These are phyloP conservation scores for Rosa lucieae DNA, from an alignment of 306 rosid genomes.

Conservation along the genomic window DNA sequence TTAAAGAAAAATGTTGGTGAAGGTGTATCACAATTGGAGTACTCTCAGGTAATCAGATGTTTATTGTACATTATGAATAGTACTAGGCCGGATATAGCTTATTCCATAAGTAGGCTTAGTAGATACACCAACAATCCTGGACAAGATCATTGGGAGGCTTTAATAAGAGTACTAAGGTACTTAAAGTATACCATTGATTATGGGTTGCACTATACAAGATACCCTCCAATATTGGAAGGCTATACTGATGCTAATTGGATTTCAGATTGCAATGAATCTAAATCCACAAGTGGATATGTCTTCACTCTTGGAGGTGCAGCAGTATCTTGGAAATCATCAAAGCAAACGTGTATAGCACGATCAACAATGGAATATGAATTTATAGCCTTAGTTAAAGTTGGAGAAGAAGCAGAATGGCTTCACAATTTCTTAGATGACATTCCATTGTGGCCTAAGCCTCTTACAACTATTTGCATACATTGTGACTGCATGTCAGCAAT, in stretches of 20 bases:
- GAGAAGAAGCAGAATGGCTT: not conserved
- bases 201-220: not conserved
- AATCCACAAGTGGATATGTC: not conserved
- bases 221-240: not conserved
- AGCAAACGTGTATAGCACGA: not conserved
- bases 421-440: not conserved
- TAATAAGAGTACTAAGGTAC: not conserved
- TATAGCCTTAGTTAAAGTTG: not conserved
- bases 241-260: constrained; percentile 4
- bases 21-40: too few species aligned
- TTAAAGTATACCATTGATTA: not conserved
- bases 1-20: too few species aligned
- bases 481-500: not conserved
- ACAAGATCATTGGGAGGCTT: not conserved
- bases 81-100: too few species aligned
- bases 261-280: not conserved
- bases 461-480: not conserved
- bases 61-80: too few species aligned
- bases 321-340: not conserved
- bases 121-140: too few species aligned
- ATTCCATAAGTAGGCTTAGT: too few species aligned
- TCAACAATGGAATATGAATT: not conserved
- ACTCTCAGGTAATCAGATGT: too few species aligned
- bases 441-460: not conserved
- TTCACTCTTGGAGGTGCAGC: not conserved